phyloP scores from a whole-genome alignment of 1,139 yeast species.

The Arxiozyma heterogenica region DNA sequence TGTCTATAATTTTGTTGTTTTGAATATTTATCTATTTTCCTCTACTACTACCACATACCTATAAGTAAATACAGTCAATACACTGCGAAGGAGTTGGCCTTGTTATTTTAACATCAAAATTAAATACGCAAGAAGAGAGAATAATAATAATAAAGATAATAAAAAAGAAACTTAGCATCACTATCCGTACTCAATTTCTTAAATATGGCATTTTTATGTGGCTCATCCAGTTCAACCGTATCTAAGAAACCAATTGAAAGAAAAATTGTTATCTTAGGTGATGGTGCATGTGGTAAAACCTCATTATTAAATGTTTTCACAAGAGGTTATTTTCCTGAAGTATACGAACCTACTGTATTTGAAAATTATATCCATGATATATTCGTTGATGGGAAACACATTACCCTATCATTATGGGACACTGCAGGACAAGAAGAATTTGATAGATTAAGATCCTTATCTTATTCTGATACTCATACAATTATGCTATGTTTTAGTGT shows the following conservation, averaged over 20 bases:
- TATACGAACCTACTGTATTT: conserved; percentile 95
- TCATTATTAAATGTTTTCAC: conserved; percentile 92
- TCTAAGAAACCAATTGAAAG: conserved; percentile 50
- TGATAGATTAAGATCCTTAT: conserved; percentile 79
- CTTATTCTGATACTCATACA: conserved; percentile 92
- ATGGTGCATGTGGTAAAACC: conserved; percentile 94
- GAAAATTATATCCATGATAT: conserved; percentile 97
- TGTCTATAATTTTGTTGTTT: not conserved
- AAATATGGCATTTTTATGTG: conserved; percentile 26
- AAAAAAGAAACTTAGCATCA: not conserved
- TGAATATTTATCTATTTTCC: not conserved
- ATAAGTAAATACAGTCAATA: not conserved
- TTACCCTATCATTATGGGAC: conserved; percentile 92
- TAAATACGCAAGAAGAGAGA: too few relatives aligned
- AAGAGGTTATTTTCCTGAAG: conserved; percentile 95
- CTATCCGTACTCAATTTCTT: too few relatives aligned
- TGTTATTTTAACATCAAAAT: not conserved
- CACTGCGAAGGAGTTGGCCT: not conserved
- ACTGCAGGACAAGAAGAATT: conserved; percentile 99
- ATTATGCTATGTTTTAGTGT: conserved; percentile 94
- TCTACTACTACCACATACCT: not conserved
- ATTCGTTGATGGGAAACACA: conserved; percentile 88
- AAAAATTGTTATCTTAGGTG: conserved; percentile 91
- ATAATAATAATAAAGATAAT: too few relatives aligned
- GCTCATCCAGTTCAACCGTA: conserved; percentile 16